A percentile compares a stretch with the other conserved stretches of the same genome.
Conservation (phyloP, 2,329 filamentous ascomycete genomes). For the Epichloe scottii region DNA sequence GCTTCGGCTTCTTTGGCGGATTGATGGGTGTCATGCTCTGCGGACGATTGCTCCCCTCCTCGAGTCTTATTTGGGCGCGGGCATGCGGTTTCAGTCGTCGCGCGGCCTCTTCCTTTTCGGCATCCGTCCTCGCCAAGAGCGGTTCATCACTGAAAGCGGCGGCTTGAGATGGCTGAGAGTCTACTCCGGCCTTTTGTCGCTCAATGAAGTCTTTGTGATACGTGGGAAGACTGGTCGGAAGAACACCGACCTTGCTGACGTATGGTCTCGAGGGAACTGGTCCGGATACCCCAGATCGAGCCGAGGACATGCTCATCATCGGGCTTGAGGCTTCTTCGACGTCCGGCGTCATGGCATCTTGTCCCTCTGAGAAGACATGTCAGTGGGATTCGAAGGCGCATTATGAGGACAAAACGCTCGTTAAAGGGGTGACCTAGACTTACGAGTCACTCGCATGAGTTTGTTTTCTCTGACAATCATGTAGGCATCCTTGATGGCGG, state of each 20-base stretch:
- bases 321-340: constrained; percentile 32
- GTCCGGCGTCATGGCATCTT: constrained; percentile 22
- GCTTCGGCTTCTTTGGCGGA: constrained; percentile 59
- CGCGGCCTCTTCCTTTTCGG: constrained; percentile 71
- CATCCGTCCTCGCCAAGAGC: constrained; percentile 42
- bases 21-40: constrained; percentile 50
- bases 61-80: constrained; percentile 54
- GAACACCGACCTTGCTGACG: constrained; percentile 76
- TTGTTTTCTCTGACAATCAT: constrained; percentile 97
- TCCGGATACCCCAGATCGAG: constrained; percentile 39
- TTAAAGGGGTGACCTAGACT: constrained; percentile 26
- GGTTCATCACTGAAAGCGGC: constrained; percentile 35
- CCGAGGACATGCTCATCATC: constrained; percentile 41
- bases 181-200: constrained; percentile 43
- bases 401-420: not conserved
- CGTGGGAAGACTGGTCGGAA: constrained; percentile 80
- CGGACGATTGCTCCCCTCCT: constrained; percentile 47
- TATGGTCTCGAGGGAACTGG: constrained; percentile 41
- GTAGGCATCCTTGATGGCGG: constrained; percentile 97
- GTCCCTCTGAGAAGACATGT: constrained; percentile 18
- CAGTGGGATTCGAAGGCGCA: constrained; percentile 2
- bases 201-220: constrained; percentile 90
- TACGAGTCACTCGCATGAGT: constrained; percentile 88
- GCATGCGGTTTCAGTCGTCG: constrained; percentile 78
- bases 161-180: constrained; percentile 28